A percentile compares a stretch with the other conserved stretches of the same genome.
Conservation (phyloP, 352 stramenopile species). For the Globisporangium heterothallicum region DNA sequence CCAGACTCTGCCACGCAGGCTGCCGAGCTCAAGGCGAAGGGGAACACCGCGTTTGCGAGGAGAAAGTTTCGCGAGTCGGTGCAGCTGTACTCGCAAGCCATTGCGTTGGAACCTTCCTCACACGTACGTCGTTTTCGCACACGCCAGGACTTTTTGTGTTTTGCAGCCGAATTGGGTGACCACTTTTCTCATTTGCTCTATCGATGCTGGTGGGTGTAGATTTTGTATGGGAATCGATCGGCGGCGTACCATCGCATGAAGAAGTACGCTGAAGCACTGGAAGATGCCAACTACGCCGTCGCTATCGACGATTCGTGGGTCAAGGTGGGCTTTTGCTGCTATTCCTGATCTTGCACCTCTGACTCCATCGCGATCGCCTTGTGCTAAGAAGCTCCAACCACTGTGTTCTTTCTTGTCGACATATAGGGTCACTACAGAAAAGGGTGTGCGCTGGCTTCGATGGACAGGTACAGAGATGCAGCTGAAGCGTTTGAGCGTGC, state of each 20-base stretch:
- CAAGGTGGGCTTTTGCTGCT: conserved; percentile 45
- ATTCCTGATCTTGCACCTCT: not conserved
- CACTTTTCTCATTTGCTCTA: too few relatives aligned
- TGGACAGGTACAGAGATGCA: conserved; percentile 61
- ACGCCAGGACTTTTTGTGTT: not conserved
- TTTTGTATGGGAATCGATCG: conserved; percentile 79
- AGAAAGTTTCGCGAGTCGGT: conserved; percentile 74
- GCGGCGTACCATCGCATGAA: conserved; percentile 70
- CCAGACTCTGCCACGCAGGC: conserved; percentile 20
- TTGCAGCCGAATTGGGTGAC: too few relatives aligned
- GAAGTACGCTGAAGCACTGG: conserved; percentile 55
- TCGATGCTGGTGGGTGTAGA: conserved; percentile 27
- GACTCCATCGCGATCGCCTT: too few relatives aligned
- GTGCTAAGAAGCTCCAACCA: too few relatives aligned
- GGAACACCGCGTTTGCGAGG: conserved; percentile 73
- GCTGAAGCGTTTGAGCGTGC: conserved; percentile 63
- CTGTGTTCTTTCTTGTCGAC: not conserved
- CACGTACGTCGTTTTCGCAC: conserved; percentile 70
- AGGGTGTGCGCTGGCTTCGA: conserved; percentile 54
- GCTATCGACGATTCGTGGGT: conserved; percentile 68
- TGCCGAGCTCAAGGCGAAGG: conserved; percentile 60
- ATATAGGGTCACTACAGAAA: conserved; percentile 71
- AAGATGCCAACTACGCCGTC: conserved; percentile 58
- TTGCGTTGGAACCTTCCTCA: conserved; percentile 60
- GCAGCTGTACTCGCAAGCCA: conserved; percentile 86